phyloP scores from a whole-genome alignment of 2,329 filamentous ascomycete species.

The Ceratocystiopsis minuta region DNA sequence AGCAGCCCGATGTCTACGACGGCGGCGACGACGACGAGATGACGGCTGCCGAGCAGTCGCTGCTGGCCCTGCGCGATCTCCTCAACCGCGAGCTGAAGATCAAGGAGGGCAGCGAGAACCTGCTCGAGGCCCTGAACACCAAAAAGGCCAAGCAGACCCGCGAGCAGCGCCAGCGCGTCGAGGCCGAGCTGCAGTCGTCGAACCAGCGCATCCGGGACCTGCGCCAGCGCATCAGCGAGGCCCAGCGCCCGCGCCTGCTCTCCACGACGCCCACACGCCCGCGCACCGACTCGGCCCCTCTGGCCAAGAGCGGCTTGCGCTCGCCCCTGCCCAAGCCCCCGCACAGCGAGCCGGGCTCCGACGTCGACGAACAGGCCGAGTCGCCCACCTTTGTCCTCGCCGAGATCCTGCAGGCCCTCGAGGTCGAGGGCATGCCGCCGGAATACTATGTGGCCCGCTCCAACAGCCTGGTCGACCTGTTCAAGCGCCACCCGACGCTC shows the following conservation, averaged over 20 bases:
- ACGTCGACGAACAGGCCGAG: constrained; percentile 52
- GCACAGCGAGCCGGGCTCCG: constrained; percentile 37
- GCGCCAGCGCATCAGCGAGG: constrained; percentile 40
- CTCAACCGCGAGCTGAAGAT: constrained; percentile 96
- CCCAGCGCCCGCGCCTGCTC: constrained; percentile 31
- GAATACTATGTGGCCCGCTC: constrained; percentile 92
- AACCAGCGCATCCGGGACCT: constrained; percentile 53
- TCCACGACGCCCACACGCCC: constrained; percentile 34
- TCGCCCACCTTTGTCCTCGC: constrained; percentile 83
- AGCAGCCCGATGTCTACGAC: constrained; percentile 42
- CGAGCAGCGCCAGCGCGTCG: constrained; percentile 60
- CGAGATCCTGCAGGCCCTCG: constrained; percentile 77
- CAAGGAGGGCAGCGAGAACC: constrained; percentile 91
- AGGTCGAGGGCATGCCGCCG: constrained; percentile 69
- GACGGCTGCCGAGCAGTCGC: constrained; percentile 44
- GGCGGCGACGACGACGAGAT: constrained; percentile 4
- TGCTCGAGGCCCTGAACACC: constrained; percentile 81
- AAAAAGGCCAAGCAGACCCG: constrained; percentile 95
- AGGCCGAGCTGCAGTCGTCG: constrained; percentile 79
- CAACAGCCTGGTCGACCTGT: constrained; percentile 88
- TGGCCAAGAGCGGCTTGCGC: constrained; percentile 24
- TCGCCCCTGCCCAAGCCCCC: constrained; percentile 35
- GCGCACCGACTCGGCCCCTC: constrained; percentile 29
- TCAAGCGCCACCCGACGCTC: constrained; percentile 77
- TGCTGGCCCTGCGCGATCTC: constrained; percentile 60